Evolutionary conservation across 768 basidiomycete species (phyloP), one percentile per base, ranked within the genome.

Genomic region (Chalciporus chontae): DNA sequence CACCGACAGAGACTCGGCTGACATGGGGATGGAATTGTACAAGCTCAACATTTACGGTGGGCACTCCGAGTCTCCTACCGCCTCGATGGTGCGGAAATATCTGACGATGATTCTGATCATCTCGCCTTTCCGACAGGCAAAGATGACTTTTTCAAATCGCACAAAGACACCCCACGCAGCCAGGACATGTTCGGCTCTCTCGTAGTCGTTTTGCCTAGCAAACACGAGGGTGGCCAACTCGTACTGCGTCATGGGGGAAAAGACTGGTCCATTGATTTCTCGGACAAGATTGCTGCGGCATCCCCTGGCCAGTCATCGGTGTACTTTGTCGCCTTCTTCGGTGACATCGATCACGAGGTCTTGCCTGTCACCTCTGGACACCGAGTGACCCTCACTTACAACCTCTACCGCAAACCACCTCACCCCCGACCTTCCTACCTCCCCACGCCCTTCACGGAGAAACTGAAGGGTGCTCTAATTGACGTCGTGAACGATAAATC

Each of bases 11-110:
- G 66, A 4, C 43, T 67, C 13, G 45, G 29, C 8, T 31, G 59
- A 14, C 58, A 64, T 17, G 50, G 56, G 9, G 45, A 53, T 8
- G 52, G 72, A 77, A 55, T 51, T 75, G 5, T 74, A 76, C 58
- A 76, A 78, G 52, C 61, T 77, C 38, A 75, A 77, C 47, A 70
- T 77, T 3, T 77, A 77, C 41, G 70, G 77, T 75, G 76, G 68
- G 15, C 69, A 31, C 29, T 13, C n/a, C n/a, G n/a, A n/a, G n/a
- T n/a, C 9, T 31, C 29, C 26, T 26, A 26, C 7, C 1, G 10
- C 9, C 3, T 31, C 13, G 29, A 11, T 31, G 29, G 29, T 26
- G 26, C 26, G 7, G 26, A 26, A 1, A 21, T 21, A 21, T 21
- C 21, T 21, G 21, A 21, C 21, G 21, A 21, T 29, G 27, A 29